Evolutionary conservation across 73 alveolate species (phyloP).

Genomic region (Urostyla sp.): DNA sequence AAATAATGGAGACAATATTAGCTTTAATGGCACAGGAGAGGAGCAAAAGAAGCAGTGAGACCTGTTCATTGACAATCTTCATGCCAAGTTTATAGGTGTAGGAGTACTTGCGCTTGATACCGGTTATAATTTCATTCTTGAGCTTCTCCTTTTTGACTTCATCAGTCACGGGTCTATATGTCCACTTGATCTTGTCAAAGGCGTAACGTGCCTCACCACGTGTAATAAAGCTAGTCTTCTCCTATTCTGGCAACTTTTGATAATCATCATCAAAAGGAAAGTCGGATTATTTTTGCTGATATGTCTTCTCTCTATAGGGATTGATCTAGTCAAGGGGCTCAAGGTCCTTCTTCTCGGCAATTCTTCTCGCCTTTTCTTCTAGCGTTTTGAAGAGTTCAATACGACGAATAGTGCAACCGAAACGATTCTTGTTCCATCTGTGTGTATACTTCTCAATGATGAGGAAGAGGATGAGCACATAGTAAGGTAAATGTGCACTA

Average conservation of each 20-base stretch:
- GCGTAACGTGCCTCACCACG: constrained; percentile 36
- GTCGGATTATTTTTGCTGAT: not conserved
- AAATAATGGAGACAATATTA: constrained; percentile 28
- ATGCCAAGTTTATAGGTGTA: constrained; percentile 2
- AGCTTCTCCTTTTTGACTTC: constrained; percentile 13
- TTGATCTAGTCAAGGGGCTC: constrained; percentile 21
- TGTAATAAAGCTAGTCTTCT: constrained; percentile 3
- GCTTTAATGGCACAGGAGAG: constrained; percentile 39
- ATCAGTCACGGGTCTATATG: constrained; percentile 2
- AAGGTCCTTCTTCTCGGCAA: not conserved
- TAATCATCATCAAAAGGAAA: not conserved
- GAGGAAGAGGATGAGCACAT: constrained; percentile 10
- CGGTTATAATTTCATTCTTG: not conserved
- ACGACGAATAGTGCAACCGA: constrained; percentile 38
- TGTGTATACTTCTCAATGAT: constrained; percentile 23
- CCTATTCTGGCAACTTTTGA: not conserved
- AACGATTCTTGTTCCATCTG: constrained; percentile 48
- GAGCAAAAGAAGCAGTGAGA: constrained; percentile 1
- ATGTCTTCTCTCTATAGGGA: not conserved
- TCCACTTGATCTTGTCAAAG: not conserved
- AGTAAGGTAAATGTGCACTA: constrained; percentile 27
- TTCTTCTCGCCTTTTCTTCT: constrained; percentile 5
- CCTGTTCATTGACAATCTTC: constrained; percentile 26
- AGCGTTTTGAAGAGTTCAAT: constrained; percentile 8
- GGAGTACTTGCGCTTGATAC: constrained; percentile 26